Evolutionary conservation across 73 alveolate species (phyloP), one percentile per base, ranked within the genome.

Genomic region (Paramecium bursaria): DNA sequence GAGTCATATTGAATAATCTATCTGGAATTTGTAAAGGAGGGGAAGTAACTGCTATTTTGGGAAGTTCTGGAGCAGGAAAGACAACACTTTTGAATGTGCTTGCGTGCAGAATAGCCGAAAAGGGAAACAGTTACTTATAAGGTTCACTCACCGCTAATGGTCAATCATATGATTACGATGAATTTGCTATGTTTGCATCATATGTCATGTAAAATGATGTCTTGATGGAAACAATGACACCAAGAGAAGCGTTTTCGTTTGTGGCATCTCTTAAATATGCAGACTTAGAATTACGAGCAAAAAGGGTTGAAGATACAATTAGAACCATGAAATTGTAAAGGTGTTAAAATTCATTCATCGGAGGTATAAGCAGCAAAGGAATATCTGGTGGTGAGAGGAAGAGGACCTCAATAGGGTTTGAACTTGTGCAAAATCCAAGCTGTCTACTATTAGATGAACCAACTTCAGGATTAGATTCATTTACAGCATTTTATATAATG

Each of bases 331-430:
- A 90, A 51, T 90, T 95, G n/a, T 67, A 89, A 74, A 90, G 88
- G 52, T 95, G 98, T 54, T 53, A 86, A 75, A 90, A 95, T 73
- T 87, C 97, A 9, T 77, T 85, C 46, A 90, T 95, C 22, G 99
- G 99, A 4, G 98, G 97, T 39, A 86, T 91, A 23, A 75, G 90
- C 21, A 74, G 86, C 5, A 95, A 95, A 85, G 98, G 98, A 39
- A 92, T 96, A 22, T 93, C 99, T 2, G 98, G 98, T 21, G 99
- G 99, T 51, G 99, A 96, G 73, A 90, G 96, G 87, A 96, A 96
- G 80, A 73, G 99, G 48, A 91, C 96, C 15, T 95, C 99, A 2
- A 96, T 96, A 10, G 99, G 98, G 23, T 92, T 95, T 61, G 99
- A 96, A 86, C 79, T 96, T 57, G 92, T 96, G n/a, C 87, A 95